Base-by-base conservation (phyloP, 768 basidiomycete genomes). In the Tubosaeta sp. region DNA sequence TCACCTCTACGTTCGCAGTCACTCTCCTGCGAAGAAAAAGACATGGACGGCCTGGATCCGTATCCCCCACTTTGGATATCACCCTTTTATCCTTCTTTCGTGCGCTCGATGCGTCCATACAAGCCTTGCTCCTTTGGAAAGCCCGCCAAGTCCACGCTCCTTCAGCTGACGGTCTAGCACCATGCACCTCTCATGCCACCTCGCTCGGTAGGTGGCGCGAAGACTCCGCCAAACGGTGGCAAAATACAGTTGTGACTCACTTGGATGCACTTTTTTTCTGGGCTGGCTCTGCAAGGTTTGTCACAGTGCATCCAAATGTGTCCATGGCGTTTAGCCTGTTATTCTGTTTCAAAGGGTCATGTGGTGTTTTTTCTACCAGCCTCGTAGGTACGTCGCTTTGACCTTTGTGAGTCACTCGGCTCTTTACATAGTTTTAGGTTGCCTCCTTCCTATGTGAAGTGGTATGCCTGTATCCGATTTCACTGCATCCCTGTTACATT, bases 331-430 rank as follows among this genome's bases (percentile, higher is more conserved):
- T 47, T 29, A 22, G 17, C 22, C 22, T 22, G 14, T 26, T 31
- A 33, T 42, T 50, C 22, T 50, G 48, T 35, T 50, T 26, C 19
- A 39, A 63, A 91, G 89, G 61, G 89, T 91, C 49, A 90, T 91
- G 87, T 91, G 89, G 89, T 90, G 88, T 59, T 91, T 87, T 67
- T 84, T 88, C 64, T 91, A 91, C 59, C 74, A 84, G 61, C 87
- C 88, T 5, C 72, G 80, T 56, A 80, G 85, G 86, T 88, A 62
- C 45, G 60, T 56, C 14, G 34, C 6, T 27, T 11, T 7, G 38
- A 38, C 32, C 14, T 17, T 10, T 8, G 0, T 35, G n/a, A 17
- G 33, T 31, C 17, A 50, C 48, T 51, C 55, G 45, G 54, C 49
- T 42, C 10, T 25, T 27, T 37, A 12, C 47, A 29, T 48, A 25